Evolutionary conservation across 345 rosid genomes (phyloP).

Genomic region (Arabidopsis arenosa): DNA sequence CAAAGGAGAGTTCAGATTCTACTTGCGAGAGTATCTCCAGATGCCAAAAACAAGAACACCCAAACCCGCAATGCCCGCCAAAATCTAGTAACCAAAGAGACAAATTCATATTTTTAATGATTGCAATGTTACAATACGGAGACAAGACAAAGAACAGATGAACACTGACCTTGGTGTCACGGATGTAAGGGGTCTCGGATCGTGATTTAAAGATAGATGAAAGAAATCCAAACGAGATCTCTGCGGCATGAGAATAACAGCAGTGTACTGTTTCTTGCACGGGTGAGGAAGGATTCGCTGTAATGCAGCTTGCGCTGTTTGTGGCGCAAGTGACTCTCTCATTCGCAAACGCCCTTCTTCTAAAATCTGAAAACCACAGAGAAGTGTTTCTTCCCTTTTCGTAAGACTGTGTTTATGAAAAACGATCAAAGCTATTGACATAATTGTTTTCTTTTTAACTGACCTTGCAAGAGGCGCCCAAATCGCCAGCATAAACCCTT

Average conservation of each 20-base stretch:
- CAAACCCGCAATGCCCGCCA: conserved; percentile 64
- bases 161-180: conserved; percentile 71
- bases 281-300: conserved; percentile 75
- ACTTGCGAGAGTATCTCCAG: conserved; percentile 70
- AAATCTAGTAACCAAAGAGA: conserved; percentile 55
- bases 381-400: conserved; percentile 3
- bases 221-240: conserved; percentile 53
- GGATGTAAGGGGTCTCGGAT: conserved; percentile 29
- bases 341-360: conserved; percentile 77
- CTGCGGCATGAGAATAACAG: conserved; percentile 81
- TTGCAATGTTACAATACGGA: neutral
- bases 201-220: conserved; percentile 52
- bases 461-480: conserved; percentile 65
- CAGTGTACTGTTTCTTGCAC: conserved; percentile 77
- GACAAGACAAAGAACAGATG: conserved; percentile 3
- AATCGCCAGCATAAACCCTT: conserved; percentile 74
- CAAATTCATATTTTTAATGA: conserved; percentile 5
- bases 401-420: neutral
- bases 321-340: conserved; percentile 64
- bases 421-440: neutral
- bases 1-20: conserved; percentile 14
- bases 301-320: conserved; percentile 61
- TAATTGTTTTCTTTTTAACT: conserved; percentile 8
- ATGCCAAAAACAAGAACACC: conserved; percentile 58
- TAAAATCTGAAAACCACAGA: conserved; percentile 54